Evolutionary conservation across 495 filamentous ascomycete genomes (phyloP).

Genomic region (Aspergillus heteromorphus): DNA sequence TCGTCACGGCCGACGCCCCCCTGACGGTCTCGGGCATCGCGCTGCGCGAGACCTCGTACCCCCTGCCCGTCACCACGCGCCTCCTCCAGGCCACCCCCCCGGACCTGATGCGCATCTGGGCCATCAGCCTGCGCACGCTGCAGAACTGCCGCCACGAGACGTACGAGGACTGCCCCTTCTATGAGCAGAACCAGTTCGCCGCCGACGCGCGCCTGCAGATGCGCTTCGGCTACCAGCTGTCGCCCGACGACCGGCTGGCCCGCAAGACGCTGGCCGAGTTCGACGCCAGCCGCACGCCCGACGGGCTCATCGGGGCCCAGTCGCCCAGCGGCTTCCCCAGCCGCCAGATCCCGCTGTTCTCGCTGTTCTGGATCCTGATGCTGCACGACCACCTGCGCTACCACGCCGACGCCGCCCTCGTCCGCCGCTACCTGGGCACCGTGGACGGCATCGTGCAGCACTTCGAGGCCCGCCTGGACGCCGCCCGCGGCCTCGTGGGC

Average conservation of each 20-base stretch:
- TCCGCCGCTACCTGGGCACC: constrained; percentile 13
- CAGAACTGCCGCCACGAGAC: constrained; percentile 25
- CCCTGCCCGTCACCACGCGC: constrained; percentile 17
- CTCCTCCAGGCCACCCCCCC: constrained; percentile 5
- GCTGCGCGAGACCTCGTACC: constrained; percentile 18
- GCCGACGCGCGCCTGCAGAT: constrained; percentile 21
- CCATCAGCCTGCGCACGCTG: constrained; percentile 21
- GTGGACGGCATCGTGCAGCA: constrained; percentile 22
- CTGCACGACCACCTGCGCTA: constrained; percentile 22
- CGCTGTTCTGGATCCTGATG: constrained; percentile 21
- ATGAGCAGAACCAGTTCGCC: constrained; percentile 29
- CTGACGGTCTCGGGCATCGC: constrained; percentile 7
- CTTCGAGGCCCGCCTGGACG: constrained; percentile 16
- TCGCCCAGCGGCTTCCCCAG: constrained; percentile 15
- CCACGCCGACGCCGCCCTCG: constrained; percentile 11
- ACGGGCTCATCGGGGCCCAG: constrained; percentile 22
- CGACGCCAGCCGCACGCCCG: constrained; percentile 17
- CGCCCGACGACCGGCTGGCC: constrained; percentile 22
- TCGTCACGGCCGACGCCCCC: constrained; percentile 4
- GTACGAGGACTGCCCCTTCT: constrained; percentile 29
- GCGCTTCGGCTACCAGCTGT: constrained; percentile 24
- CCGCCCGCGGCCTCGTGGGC: constrained; percentile 15
- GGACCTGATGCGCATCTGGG: constrained; percentile 18
- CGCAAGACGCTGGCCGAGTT: constrained; percentile 22
- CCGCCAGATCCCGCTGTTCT: constrained; percentile 23